A percentile compares a stretch with the other conserved stretches of the same genome.
Conservation (phyloP, 148 eudicot genomes). For the Cornus suecica region DNA sequence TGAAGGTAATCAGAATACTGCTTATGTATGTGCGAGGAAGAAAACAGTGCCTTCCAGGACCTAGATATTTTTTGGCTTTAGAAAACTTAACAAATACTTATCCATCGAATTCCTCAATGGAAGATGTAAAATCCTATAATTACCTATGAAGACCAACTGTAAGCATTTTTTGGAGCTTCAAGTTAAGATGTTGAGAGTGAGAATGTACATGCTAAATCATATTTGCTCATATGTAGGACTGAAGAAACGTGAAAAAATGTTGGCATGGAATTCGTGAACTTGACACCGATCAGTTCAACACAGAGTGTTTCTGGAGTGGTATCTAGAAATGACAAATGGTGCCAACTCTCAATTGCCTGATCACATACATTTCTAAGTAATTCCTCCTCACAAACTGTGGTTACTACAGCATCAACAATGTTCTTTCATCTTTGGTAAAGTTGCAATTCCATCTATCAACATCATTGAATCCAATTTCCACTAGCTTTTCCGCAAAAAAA, state of each 20-base stretch:
- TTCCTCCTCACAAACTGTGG: too few species aligned
- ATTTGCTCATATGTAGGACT: not conserved
- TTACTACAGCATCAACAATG: too few species aligned
- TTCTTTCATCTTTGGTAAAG: too few species aligned
- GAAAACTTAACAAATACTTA: not conserved
- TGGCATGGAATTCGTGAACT: not conserved
- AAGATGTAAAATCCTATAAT: not conserved
- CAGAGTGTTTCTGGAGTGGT: not conserved
- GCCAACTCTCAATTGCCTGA: too few species aligned
- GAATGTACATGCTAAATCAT: not conserved
- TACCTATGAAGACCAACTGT: not conserved
- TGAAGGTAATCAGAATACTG: not conserved
- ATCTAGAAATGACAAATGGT: not conserved
- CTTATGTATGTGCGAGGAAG: not conserved
- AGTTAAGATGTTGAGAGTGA: not conserved
- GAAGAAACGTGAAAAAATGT: not conserved
- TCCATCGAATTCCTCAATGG: not conserved
- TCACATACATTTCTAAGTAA: too few species aligned
- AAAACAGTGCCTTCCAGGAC: not conserved
- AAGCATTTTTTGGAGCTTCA: not conserved
- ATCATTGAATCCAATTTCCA: too few species aligned
- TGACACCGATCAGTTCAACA: not conserved
- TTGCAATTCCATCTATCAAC: too few species aligned
- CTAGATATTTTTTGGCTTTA: not conserved
- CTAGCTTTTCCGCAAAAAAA: too few species aligned